A percentile compares a stretch with the other conserved stretches of the same genome.
These are phyloP conservation scores for Podila epigama DNA, from an alignment of 192 early-diverging fungal genomes.

Conservation along the genomic window DNA sequence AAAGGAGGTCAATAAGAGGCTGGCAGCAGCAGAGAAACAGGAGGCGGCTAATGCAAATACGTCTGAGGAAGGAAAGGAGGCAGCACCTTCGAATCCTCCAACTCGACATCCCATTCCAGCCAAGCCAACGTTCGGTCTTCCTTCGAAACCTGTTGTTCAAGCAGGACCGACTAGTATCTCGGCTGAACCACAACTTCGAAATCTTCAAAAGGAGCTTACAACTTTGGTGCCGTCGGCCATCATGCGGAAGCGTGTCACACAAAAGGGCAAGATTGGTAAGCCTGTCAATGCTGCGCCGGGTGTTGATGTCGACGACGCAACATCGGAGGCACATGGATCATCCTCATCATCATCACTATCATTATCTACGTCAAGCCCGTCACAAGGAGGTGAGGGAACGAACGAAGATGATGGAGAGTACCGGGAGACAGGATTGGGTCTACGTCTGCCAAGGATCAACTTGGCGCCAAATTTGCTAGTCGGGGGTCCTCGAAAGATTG, in stretches of 20 bases:
- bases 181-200: slow-evolving; percentile 42
- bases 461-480: slow-evolving; percentile 23
- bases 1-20: slow-evolving; percentile 26
- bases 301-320: slow-evolving; percentile 28
- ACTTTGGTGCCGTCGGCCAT: slow-evolving; percentile 39
- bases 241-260: slow-evolving; percentile 45
- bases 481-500: slow-evolving; percentile 16
- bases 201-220: slow-evolving; percentile 40
- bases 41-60: neutral
- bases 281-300: slow-evolving; percentile 47
- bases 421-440: slow-evolving; percentile 29
- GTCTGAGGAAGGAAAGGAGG: neutral
- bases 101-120: slow-evolving; percentile 29
- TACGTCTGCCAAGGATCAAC: slow-evolving; percentile 33
- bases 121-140: slow-evolving; percentile 11
- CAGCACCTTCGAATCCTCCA: neutral
- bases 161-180: slow-evolving; percentile 45
- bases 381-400: neutral
- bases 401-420: neutral
- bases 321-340: neutral
- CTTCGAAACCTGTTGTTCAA: slow-evolving; percentile 4
- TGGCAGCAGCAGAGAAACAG: slow-evolving; percentile 2
- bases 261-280: slow-evolving; percentile 46
- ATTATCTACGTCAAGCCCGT: neutral
- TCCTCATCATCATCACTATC: neutral